Evolutionary conservation across 108 stramenopile genomes (phyloP), one percentile per base, ranked within the genome.

Genomic region (Asterionellopsis glacialis): DNA sequence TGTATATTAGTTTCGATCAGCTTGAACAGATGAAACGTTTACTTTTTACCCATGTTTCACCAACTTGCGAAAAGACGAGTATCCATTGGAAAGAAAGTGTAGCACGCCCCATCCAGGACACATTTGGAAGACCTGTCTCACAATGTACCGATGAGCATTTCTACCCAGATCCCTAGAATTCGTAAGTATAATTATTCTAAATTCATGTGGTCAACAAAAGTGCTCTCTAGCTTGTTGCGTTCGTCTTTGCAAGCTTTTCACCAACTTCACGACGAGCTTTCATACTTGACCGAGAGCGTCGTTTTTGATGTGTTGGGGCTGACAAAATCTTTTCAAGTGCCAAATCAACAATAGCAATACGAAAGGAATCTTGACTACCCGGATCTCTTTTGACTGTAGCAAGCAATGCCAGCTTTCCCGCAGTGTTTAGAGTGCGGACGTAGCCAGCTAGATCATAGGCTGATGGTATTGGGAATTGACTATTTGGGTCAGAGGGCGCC

Each of bases 391-490:
- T 57, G 25, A 93, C 86, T 7, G 77, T 82, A 4, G 84, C 88
- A 50, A 91, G 51, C 23, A 94, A 67, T 1, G 89, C 88, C 14
- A 94, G 59, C 56, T 94, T 94, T 21, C 88, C 76, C 23, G 89
- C 93, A 25, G 87, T 91, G 64, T 94, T 89, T 55, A 94, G 68
- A 33, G 77, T 62, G 50, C 93, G 63, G 0, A 91, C 93, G 69
- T 69, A 91, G 23, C 90, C 86, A 7, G 78, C 55, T 51, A 94
- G 48, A 42, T 82, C 85, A 67, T 85, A 90, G 16, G 93, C 81
- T 39, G 79, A 55, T 18, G 85, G 88, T 48, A 33, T 33, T 7
- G 33, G 33, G 7, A 33, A 33, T 33, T 33, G 33, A 33, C 33
- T 33, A 33, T 33, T 33, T 72, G 6, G 42, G 28, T 64, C 42